A percentile compares a stretch with the other conserved stretches of the same genome.
phyloP scores from a whole-genome alignment of 2,329 filamentous ascomycete genomes.

The Venturiaceae sp. region DNA sequence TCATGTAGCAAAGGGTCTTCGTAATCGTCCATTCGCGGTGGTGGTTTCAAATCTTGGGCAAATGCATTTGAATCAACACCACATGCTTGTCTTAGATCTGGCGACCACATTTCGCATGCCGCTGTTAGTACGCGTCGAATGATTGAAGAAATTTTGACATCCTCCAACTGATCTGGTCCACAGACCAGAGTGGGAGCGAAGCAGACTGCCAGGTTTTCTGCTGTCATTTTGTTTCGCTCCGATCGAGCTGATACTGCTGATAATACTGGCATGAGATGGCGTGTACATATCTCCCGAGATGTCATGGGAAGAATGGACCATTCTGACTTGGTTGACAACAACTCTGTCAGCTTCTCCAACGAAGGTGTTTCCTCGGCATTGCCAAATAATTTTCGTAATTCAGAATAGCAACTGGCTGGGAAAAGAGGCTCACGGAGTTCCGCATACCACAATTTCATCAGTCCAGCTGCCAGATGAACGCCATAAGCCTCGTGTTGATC shows the following conservation, averaged over 20 bases:
- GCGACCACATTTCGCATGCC: conserved; percentile 34
- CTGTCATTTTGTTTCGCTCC: conserved; percentile 44
- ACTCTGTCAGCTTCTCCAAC: conserved; percentile 32
- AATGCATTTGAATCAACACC: conserved; percentile 27
- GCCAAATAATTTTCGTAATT: conserved; percentile 33
- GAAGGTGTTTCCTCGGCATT: conserved; percentile 26
- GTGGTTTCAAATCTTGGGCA: conserved; percentile 27
- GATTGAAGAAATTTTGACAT: conserved; percentile 43
- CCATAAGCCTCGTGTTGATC: conserved; percentile 41
- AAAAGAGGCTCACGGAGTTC: conserved; percentile 43
- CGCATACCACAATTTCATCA: conserved; percentile 48
- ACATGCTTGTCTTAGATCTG: conserved; percentile 31
- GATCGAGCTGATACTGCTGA: conserved; percentile 34
- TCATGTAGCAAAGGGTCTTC: conserved; percentile 31
- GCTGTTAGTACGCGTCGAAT: conserved; percentile 39
- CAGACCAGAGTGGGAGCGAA: conserved; percentile 43
- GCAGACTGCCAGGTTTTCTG: conserved; percentile 44
- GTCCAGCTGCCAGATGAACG: conserved; percentile 40
- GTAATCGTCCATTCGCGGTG: conserved; percentile 31
- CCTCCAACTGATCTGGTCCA: conserved; percentile 44
- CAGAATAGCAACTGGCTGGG: conserved; percentile 37
- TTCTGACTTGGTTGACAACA: conserved; percentile 35
- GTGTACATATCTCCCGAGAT: conserved; percentile 36
- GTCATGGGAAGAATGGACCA: conserved; percentile 34
- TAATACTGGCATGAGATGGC: conserved; percentile 44